Evolutionary conservation across 768 basidiomycete genomes (phyloP), one percentile per base, ranked within the genome.

Genomic region (Pulveroboletus frians): DNA sequence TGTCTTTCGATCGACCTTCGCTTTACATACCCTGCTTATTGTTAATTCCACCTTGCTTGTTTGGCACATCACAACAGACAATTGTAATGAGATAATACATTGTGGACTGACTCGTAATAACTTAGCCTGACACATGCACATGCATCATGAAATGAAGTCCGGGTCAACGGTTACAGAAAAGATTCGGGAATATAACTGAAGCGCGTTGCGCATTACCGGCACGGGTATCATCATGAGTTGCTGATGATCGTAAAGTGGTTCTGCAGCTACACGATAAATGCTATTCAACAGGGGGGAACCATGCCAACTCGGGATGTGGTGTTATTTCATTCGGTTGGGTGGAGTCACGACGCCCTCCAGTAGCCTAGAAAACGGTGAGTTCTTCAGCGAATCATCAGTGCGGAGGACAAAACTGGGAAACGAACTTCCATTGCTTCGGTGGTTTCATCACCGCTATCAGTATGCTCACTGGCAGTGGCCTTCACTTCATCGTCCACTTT

Each of bases 241-340:
- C 4, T 45, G 30, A n/a, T 52, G 7, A 14, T 32, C 31, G 32
- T 31, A 3, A 35, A 15, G 52, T 43, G 52, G 39, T 47, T 36
- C 32, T 17, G 6, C 3, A 48, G 54, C 56, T 51, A 9, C 10
- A 15, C 9, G 41, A 51, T 60, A 44, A 51, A 51, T 66, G 70
- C 71, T 63, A 72, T 71, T 74, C 63, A 42, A 50, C 27, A 0
- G 61, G 46, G 47, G 71, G 68, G 62, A 74, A 71, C 51, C 58
- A 69, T 31, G 67, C 66, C 18, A 60, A 42, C 58, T 58, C 67
- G 20, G 52, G 37, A 14, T 35, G 54, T 21, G 38, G 11, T 7
- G 15, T 7, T 3, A 11, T n/a, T 32, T 5, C 23, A 13, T 37
- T 44, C 30, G 18, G 17, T 30, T n/a, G 26, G 9, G 15, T 7